Evolutionary conservation across 306 rosid species (phyloP).

Genomic region (Acmispon strigosus): DNA sequence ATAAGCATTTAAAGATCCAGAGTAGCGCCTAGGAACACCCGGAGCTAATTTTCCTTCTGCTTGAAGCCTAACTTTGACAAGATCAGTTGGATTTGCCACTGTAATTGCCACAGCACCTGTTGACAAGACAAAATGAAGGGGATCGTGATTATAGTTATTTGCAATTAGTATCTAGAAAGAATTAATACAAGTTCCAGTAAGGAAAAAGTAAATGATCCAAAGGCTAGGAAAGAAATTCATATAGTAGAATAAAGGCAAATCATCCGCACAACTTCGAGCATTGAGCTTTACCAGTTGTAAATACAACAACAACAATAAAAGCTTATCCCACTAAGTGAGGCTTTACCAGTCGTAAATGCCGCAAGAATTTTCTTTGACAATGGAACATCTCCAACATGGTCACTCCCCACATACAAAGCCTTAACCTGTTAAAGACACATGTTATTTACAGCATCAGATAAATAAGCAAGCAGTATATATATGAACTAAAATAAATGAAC

Average conservation of each 20-base stretch:
- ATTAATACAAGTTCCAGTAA: background rate
- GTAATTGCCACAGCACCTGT: constrained; percentile 83
- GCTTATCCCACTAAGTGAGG: too few relatives aligned
- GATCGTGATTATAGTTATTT: background rate
- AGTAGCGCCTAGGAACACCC: constrained; percentile 90
- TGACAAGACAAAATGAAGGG: background rate
- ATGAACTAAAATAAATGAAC: constrained; percentile 2
- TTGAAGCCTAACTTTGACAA: constrained; percentile 96
- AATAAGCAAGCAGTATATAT: background rate
- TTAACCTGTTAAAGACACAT: constrained; percentile 58
- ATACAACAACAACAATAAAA: too few relatives aligned
- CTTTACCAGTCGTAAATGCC: constrained; percentile 85
- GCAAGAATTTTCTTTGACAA: constrained; percentile 88
- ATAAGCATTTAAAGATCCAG: constrained; percentile 93
- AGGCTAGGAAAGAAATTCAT: constrained; percentile 2
- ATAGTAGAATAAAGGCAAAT: background rate
- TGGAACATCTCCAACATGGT: constrained; percentile 89
- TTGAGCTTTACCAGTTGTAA: constrained; percentile 73
- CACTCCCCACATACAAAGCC: constrained; percentile 60
- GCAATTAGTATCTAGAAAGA: background rate
- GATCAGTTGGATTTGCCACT: constrained; percentile 95
- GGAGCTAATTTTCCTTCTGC: constrained; percentile 92
- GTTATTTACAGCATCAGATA: constrained; percentile 22
- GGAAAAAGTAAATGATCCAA: background rate
- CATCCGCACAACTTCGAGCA: background rate